These are phyloP conservation scores for Colletotrichum agaves DNA, from an alignment of 2,329 filamentous ascomycete genomes.

Conservation along the genomic window DNA sequence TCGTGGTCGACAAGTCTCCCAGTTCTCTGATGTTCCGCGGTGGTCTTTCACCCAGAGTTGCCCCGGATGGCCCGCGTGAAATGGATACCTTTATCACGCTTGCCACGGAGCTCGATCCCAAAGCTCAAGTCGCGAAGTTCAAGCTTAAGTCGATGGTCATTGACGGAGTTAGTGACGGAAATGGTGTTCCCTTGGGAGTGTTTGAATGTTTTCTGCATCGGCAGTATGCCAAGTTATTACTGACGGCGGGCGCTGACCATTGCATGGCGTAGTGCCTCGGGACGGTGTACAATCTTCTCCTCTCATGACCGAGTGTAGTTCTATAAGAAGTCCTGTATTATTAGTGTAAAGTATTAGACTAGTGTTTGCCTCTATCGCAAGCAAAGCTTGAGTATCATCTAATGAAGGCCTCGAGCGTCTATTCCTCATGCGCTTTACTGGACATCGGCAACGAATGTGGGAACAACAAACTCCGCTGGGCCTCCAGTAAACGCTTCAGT, in stretches of 20 bases:
- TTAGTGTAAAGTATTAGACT: constrained; percentile 4
- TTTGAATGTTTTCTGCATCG: background rate
- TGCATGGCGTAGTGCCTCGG: constrained; percentile 4
- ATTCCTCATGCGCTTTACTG: background rate
- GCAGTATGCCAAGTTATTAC: constrained; percentile 23
- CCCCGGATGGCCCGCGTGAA: constrained; percentile 1
- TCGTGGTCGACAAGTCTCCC: constrained; percentile 30
- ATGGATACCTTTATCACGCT: constrained; percentile 29
- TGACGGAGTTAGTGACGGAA: constrained; percentile 12
- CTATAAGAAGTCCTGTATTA: constrained; percentile 3
- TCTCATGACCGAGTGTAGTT: constrained; percentile 3
- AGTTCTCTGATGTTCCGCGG: constrained; percentile 20
- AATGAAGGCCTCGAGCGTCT: background rate
- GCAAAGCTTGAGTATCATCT: background rate
- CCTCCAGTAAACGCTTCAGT: constrained; percentile 43
- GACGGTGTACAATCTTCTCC: background rate
- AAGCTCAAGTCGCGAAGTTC: constrained; percentile 7
- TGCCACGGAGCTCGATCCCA: constrained; percentile 2
- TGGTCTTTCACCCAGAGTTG: constrained; percentile 16
- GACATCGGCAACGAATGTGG: constrained; percentile 40
- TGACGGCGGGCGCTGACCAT: constrained; percentile 21
- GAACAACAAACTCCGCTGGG: constrained; percentile 39
- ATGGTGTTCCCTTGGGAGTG: background rate
- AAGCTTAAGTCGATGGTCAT: constrained; percentile 20
- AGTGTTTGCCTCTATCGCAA: background rate